A percentile compares a stretch with the other conserved stretches of the same genome.
Evolutionary conservation across 345 rosid genomes (phyloP).

Genomic region (Abelmoschus esculentus): DNA sequence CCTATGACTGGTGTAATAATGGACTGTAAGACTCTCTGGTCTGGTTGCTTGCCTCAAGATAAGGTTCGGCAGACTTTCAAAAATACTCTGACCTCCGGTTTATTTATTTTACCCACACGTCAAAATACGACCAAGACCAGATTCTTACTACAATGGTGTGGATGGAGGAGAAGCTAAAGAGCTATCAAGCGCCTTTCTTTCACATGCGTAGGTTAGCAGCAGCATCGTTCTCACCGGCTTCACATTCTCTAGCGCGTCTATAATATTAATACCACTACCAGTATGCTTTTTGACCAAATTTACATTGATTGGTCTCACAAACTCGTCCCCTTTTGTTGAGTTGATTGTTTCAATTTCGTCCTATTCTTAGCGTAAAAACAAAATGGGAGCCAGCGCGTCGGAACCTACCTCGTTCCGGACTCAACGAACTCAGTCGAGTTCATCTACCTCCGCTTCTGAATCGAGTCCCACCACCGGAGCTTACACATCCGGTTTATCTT

Average conservation of each 20-base stretch:
- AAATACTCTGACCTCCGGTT: no score
- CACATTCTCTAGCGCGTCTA: neutral
- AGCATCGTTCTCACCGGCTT: neutral
- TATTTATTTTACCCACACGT: no score
- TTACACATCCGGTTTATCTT: conserved; percentile 14
- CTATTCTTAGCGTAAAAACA: neutral
- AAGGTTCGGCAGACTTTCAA: no score
- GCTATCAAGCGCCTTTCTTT: neutral
- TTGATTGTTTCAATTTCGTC: neutral
- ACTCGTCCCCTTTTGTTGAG: neutral
- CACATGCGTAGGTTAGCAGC: neutral
- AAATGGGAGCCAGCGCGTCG: conserved; percentile 46
- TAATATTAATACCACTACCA: neutral
- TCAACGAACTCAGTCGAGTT: conserved; percentile 4
- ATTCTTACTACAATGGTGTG: no score
- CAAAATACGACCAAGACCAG: no score
- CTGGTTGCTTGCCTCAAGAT: no score
- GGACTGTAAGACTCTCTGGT: no score
- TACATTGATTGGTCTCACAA: neutral
- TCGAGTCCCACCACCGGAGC: conserved; percentile 4
- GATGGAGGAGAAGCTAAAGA: neutral
- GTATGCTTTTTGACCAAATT: neutral
- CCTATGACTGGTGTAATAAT: no score
- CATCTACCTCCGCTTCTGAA: conserved; percentile 13
- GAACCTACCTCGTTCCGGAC: conserved; percentile 23